phyloP scores from a whole-genome alignment of 129 eudicot species.

The Helianthus annuus region HanXRQr2.0-SUNRISE NC_035435.2:133561360-133561859 shows the following conservation, averaged over 20 bases:
- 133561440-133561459: background rate
- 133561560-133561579: background rate
- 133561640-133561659: conserved; percentile 47
- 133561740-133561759: too few relatives aligned
- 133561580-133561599: background rate
- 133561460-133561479: conserved; percentile 77
- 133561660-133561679: conserved; percentile 66
- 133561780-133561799: conserved; percentile 12
- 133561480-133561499: conserved; percentile 88
- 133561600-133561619: background rate
- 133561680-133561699: conserved; percentile 74
- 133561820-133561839: conserved; percentile 20
- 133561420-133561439: background rate
- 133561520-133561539: conserved; percentile 60
- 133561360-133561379: conserved; percentile 19
- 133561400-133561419: background rate
- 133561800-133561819: conserved; percentile 46
- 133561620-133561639: conserved; percentile 4
- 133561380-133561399: background rate
- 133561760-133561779: background rate
- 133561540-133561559: conserved; percentile 71
- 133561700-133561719: conserved; percentile 33
- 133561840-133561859: conserved; percentile 84
- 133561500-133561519: conserved; percentile 86
- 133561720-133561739: background rate